Evolutionary conservation across 1,284 basidiomycete species (phyloP), one percentile per base, ranked within the genome.

Genomic region (Lentinus polychrous): DNA sequence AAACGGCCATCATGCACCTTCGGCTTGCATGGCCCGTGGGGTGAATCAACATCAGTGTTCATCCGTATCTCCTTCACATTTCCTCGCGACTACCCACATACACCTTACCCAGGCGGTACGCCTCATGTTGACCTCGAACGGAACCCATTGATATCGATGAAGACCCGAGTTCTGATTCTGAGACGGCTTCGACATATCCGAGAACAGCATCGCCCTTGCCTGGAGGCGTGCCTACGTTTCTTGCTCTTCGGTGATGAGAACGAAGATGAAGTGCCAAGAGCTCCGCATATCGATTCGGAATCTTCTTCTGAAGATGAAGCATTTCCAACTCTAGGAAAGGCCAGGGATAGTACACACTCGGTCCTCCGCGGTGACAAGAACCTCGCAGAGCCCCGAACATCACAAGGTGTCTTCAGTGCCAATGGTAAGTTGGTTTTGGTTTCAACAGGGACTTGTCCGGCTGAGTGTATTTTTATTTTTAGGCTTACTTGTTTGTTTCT

Each of bases 51-150:
- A 3, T 83, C 77, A 17, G 83, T 87, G 3, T 93, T 91, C 69
- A 82, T 95, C 47, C 83, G 94, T 1, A 80, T 94, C n/a, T 86
- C 90, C 4, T 94, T 95, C 69, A 83, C 81, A 1, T 96, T 96
- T 61, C 93, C 94, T 1, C 74, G 79, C 27, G 79, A 80, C 42
- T 97, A 97, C 59, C 92, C 93, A 0, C 75, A 81, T 18, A 71
- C 71, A 0, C 54, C 57, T 0, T 71, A 81, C 46, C 79, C 83
- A 0, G 71, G 76, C 4, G 84, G 87, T 14, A 80, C 78, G 0
- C 91, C 92, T 0, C 75, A 75, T 2, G 79, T 94, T 41, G 90
- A 93, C 49, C 73, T 96, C 2, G 92, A 95, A 59, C 79, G 83
- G 22, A 91, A 81, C 54, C 85, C 88, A 0, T 73, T 92, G 2